Percentiles rank a stretch among this genome's conserved stretches.
phyloP scores from a whole-genome alignment of 2,329 filamentous ascomycete species.

The Thielaviopsis ethacetica region DNA sequence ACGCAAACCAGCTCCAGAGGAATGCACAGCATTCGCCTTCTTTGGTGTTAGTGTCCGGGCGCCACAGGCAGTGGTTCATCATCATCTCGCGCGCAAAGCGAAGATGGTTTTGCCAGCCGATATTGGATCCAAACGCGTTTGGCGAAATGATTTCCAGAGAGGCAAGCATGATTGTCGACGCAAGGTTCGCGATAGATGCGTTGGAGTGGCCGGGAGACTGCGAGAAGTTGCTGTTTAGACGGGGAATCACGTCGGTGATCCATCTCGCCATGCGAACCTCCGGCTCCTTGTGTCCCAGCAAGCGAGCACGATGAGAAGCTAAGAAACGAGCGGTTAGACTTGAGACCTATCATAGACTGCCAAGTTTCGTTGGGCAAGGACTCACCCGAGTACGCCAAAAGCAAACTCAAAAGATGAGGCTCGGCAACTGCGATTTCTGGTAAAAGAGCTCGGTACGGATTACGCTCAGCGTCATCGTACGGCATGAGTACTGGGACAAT shows the following conservation, averaged over 20 bases:
- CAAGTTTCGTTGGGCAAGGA: background rate
- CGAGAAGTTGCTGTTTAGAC: slow-evolving; percentile 15
- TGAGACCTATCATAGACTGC: background rate
- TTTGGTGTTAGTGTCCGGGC: slow-evolving; percentile 16
- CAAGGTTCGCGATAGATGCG: slow-evolving; percentile 37
- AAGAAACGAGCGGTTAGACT: background rate
- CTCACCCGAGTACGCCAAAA: slow-evolving; percentile 56
- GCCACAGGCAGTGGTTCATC: slow-evolving; percentile 24
- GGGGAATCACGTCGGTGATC: slow-evolving; percentile 62
- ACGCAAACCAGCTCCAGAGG: slow-evolving; percentile 67
- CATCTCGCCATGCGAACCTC: slow-evolving; percentile 62
- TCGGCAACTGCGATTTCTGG: slow-evolving; percentile 50
- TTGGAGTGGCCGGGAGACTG: background rate
- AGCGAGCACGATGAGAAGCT: slow-evolving; percentile 63
- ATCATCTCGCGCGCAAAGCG: slow-evolving; percentile 63
- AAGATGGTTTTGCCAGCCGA: slow-evolving; percentile 68
- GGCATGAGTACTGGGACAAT: slow-evolving; percentile 26
- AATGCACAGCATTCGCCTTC: slow-evolving; percentile 43
- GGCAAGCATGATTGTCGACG: slow-evolving; percentile 71
- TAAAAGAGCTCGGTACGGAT: slow-evolving; percentile 33
- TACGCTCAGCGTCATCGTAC: slow-evolving; percentile 35
- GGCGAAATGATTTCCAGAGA: slow-evolving; percentile 74
- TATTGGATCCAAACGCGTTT: slow-evolving; percentile 61
- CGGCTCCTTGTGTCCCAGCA: slow-evolving; percentile 59
- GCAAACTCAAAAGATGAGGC: slow-evolving; percentile 55